A percentile compares a stretch with the other conserved stretches of the same genome.
These are phyloP conservation scores for Xylaria curta DNA, from an alignment of 495 filamentous ascomycete genomes.

Conservation along the genomic window DNA sequence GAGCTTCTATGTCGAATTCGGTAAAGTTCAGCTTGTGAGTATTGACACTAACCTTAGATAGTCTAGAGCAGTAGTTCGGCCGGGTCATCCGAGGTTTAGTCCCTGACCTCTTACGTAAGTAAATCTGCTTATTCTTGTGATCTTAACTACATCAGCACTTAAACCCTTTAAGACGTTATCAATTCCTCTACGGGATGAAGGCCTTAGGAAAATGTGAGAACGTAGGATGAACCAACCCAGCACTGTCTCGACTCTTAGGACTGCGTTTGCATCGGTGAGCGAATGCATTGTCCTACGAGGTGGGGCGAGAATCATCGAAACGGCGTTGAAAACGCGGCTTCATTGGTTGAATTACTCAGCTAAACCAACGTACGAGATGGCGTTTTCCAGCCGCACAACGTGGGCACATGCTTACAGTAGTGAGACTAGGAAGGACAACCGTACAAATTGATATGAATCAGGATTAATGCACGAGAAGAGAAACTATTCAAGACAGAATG, in stretches of 20 bases:
- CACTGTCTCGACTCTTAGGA: neutral
- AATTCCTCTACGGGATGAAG: neutral
- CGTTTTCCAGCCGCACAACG: neutral
- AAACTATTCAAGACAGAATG: neutral
- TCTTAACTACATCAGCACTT: no score
- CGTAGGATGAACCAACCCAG: neutral
- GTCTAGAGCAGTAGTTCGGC: neutral
- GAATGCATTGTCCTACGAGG: neutral
- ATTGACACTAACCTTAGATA: neutral
- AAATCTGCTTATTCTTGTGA: neutral
- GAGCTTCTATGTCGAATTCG: conserved; percentile 1
- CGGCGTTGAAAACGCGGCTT: neutral
- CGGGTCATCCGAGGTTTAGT: neutral
- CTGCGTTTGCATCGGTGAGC: neutral
- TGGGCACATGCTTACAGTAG: neutral
- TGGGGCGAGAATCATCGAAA: neutral
- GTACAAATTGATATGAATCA: neutral
- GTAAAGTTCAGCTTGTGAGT: neutral
- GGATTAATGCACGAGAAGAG: neutral
- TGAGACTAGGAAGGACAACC: neutral
- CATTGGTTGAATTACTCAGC: neutral
- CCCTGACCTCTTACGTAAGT: neutral
- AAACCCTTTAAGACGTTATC: neutral
- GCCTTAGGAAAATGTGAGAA: neutral
- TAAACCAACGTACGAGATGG: neutral